These are phyloP conservation scores for Dothideomycetes sp. DNA, from an alignment of 2,329 filamentous ascomycete species.

Conservation along the genomic window DNA sequence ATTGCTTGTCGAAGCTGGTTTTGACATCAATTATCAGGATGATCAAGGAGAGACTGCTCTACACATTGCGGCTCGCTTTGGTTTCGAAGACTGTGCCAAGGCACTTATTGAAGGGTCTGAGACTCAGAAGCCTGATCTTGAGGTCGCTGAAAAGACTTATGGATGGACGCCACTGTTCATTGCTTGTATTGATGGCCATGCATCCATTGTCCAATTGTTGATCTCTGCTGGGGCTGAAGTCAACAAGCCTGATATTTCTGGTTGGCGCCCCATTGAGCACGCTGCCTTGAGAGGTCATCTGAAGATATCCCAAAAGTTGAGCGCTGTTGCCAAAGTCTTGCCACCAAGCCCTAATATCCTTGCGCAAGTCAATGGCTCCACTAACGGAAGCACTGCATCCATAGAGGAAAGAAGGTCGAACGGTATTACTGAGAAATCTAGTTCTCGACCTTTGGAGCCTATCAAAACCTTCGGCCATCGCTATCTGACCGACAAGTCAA, in stretches of 20 bases:
- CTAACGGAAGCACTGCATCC: constrained; percentile 42
- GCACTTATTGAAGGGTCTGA: constrained; percentile 61
- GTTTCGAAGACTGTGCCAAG: constrained; percentile 68
- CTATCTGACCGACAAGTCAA: constrained; percentile 78
- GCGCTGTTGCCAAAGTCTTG: constrained; percentile 29
- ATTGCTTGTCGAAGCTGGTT: constrained; percentile 77
- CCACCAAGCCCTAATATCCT: constrained; percentile 27
- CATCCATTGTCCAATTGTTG: constrained; percentile 63
- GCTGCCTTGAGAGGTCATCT: constrained; percentile 84
- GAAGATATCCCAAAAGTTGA: constrained; percentile 61
- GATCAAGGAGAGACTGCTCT: constrained; percentile 82
- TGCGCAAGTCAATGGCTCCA: constrained; percentile 15
- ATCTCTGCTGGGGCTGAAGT: constrained; percentile 68
- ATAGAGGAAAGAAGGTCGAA: constrained; percentile 36
- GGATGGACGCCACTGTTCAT: constrained; percentile 94
- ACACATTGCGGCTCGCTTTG: constrained; percentile 83
- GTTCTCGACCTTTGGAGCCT: constrained; percentile 49
- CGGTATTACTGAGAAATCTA: constrained; percentile 25
- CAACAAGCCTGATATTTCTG: constrained; percentile 67
- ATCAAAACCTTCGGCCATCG: constrained; percentile 94
- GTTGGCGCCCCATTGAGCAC: constrained; percentile 91
- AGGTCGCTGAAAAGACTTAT: constrained; percentile 72
- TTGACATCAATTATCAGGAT: constrained; percentile 90
- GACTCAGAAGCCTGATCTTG: constrained; percentile 62
- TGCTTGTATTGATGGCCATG: constrained; percentile 78